Evolutionary conservation across 352 stramenopile species (phyloP).

Genomic region (Globisporangium orthogonon): DNA sequence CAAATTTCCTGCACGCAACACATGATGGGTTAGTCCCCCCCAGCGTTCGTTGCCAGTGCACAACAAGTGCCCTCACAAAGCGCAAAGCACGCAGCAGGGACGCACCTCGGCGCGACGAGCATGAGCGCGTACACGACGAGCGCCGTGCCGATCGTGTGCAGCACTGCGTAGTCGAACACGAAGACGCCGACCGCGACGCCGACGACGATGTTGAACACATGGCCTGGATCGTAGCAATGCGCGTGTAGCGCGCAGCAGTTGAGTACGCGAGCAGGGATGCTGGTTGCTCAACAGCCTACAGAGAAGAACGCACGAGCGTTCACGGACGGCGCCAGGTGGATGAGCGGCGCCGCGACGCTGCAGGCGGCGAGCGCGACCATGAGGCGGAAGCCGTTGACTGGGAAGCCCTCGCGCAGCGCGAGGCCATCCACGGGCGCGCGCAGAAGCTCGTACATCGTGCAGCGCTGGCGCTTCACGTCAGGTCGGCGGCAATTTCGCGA

Average conservation of each 20-base stretch:
- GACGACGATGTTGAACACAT: conserved; percentile 63
- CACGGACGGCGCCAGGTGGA: conserved; percentile 50
- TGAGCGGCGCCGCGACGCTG: conserved; percentile 57
- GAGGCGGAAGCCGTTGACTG: conserved; percentile 69
- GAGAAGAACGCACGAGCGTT: conserved; percentile 39
- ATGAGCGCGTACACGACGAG: conserved; percentile 65
- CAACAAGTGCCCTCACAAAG: not conserved
- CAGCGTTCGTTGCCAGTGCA: not conserved
- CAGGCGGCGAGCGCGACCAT: conserved; percentile 65
- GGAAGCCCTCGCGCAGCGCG: conserved; percentile 63
- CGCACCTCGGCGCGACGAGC: conserved; percentile 49
- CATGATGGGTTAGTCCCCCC: no score
- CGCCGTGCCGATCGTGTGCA: conserved; percentile 64
- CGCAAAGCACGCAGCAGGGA: not conserved
- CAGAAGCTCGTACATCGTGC: conserved; percentile 40
- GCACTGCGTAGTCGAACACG: conserved; percentile 73
- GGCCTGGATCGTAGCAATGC: conserved; percentile 23
- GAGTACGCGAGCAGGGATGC: not conserved
- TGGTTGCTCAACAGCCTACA: not conserved
- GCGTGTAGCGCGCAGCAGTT: not conserved
- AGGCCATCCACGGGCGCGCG: conserved; percentile 62
- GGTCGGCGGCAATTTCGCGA: no score
- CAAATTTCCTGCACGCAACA: conserved; percentile 31
- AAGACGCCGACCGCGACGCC: conserved; percentile 63
- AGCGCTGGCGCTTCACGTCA: no score